Conservation (phyloP, 2,329 filamentous ascomycete species). For the Curvularia eragrostidis region DNA sequence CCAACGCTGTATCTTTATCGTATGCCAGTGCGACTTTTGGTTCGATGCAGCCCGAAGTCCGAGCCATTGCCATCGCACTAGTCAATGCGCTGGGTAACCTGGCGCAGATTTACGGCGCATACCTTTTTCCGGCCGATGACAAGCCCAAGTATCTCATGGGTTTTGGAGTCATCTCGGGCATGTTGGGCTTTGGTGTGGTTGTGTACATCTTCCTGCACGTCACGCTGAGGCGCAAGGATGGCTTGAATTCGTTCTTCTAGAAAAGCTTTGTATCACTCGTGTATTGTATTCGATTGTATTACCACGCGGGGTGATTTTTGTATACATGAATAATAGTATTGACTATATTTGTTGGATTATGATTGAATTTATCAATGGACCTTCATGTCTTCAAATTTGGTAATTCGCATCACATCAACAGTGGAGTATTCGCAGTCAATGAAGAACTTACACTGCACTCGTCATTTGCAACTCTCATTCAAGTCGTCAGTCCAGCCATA, state of each 20-base stretch:
- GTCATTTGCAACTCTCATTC: neutral
- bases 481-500: neutral
- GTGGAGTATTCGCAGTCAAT: neutral
- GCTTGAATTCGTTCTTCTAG: slow-evolving; percentile 16
- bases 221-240: slow-evolving; percentile 34
- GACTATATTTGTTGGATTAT: neutral
- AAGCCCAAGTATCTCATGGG: slow-evolving; percentile 54
- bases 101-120: slow-evolving; percentile 62
- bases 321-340: neutral
- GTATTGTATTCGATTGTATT: neutral
- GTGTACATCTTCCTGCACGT: slow-evolving; percentile 43
- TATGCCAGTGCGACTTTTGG: slow-evolving; percentile 62
- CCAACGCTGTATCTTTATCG: slow-evolving; percentile 60
- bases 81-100: slow-evolving; percentile 63
- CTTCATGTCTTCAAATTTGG: neutral
- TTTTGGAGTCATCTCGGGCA: slow-evolving; percentile 34
- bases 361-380: neutral
- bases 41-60: slow-evolving; percentile 56
- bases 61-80: slow-evolving; percentile 61
- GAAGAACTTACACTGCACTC: neutral
- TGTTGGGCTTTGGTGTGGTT: slow-evolving; percentile 41
- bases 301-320: neutral
- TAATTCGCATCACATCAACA: neutral
- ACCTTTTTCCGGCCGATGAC: slow-evolving; percentile 59
- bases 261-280: neutral